phyloP scores from a whole-genome alignment of 768 basidiomycete species.

The Tephrocybe rancida region DNA sequence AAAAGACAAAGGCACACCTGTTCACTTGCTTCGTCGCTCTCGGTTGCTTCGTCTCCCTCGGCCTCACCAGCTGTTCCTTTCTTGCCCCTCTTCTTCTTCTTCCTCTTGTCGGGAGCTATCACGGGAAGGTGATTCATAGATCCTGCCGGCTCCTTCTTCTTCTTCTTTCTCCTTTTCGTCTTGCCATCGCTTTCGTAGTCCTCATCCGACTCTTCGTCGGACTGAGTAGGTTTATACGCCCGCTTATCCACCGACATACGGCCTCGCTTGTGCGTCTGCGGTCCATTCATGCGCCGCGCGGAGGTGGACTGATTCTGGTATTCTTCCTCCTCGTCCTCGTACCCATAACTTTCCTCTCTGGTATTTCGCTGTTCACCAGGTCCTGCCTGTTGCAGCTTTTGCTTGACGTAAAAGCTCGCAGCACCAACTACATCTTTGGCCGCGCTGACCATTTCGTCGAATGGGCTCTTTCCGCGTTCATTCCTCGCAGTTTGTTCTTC shows the following conservation, averaged over 20 bases:
- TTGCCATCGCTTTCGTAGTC: conserved; percentile 57
- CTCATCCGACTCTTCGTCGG: conserved; percentile 64
- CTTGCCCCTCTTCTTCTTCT: conserved; percentile 51
- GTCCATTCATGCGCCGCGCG: conserved; percentile 21
- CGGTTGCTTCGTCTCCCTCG: conserved; percentile 48
- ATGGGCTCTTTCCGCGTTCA: conserved; percentile 68
- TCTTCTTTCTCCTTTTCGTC: conserved; percentile 53
- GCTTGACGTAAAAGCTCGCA: conserved; percentile 68
- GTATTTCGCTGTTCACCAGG: conserved; percentile 42
- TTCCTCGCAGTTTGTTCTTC: conserved; percentile 33
- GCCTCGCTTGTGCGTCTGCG: conserved; percentile 44
- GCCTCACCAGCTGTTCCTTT: conserved; percentile 44
- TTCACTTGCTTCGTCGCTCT: conserved; percentile 45
- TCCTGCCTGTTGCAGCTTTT: conserved; percentile 50
- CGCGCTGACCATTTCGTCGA: conserved; percentile 60
- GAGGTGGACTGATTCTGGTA: conserved; percentile 45
- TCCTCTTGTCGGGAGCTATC: conserved; percentile 64
- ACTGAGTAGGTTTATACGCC: conserved; percentile 71
- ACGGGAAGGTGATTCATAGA: conserved; percentile 69
- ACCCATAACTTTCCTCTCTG: conserved; percentile 69
- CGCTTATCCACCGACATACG: conserved; percentile 80
- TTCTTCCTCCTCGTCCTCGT: conserved; percentile 74
- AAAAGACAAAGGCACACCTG: conserved; percentile 34
- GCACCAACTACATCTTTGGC: conserved; percentile 54
- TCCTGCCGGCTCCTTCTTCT: conserved; percentile 59